These are phyloP conservation scores for Tetrahymena elliotti DNA, from an alignment of 73 alveolate genomes.

Conservation along the genomic window DNA sequence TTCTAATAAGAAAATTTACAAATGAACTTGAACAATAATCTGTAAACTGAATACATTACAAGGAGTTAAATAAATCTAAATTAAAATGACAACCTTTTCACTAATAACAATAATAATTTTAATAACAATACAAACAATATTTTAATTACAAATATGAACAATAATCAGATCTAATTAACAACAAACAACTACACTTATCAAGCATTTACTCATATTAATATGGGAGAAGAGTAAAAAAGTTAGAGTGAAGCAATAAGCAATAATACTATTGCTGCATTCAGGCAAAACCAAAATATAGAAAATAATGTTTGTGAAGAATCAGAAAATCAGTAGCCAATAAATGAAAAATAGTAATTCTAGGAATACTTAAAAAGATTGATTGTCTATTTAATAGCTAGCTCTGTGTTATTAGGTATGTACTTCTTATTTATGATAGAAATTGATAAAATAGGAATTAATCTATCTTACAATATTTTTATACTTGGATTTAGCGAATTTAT, in stretches of 20 bases:
- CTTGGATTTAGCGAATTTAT: background rate
- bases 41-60: background rate
- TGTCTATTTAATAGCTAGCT: background rate
- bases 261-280: background rate
- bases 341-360: background rate
- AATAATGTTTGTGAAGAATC: background rate
- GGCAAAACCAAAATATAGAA: background rate
- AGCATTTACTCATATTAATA: background rate
- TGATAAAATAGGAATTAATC: background rate
- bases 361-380: background rate
- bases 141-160: background rate
- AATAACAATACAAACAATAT: background rate
- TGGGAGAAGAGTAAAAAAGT: background rate
- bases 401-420: background rate
- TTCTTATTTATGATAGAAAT: background rate
- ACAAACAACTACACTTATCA: background rate
- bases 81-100: background rate
- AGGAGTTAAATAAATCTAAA: background rate
- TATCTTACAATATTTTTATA: background rate
- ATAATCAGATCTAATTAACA: background rate
- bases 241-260: background rate
- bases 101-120: background rate
- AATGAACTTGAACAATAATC: background rate
- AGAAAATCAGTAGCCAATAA: background rate
- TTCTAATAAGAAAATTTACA: background rate